Evolutionary conservation across 306 rosid genomes (phyloP), one percentile per base, ranked within the genome.

Genomic region (Vigna mungo): DNA sequence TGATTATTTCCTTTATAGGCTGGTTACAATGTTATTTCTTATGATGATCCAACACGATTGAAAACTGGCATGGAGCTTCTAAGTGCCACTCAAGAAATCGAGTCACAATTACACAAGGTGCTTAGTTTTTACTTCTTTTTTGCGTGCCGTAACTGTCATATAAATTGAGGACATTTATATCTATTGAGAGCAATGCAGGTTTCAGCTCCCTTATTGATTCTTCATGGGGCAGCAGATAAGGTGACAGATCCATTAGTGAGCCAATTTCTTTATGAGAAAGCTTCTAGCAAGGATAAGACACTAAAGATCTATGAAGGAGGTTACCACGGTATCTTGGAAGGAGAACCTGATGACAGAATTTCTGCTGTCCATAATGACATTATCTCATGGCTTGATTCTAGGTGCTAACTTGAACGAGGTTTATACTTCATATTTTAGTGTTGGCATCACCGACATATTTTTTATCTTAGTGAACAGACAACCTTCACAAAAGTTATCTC

Each of bases 181-280:
- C 20, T 15, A n/a, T 20, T 4, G 81, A 64, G 56, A 49, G 11
- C 51, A 13, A 32, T 78, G 70, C 91, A 89, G 96, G 90, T 90
- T 68, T 88, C 96, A 43, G 84, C 92, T 51, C 97, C 97, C 47
- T 64, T 93, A 36, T 79, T 94, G 72, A 81, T 94, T 84, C 96
- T 94, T 84, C 98, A 94, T 56, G 97, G 98, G 71, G 93, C 88
- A 39, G 92, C 72, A 18, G 96, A 94, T 68, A 87, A 83, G 87
- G 94, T 94, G 84, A 91, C 94, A 20, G 98, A 91, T 86, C 98
- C 97, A 18, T 41, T 61, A 17, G 93, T 89, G 74, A 94, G 98
- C 70, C 84, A 79, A 65, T 91, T 79, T 89, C 95, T 94, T 11
- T 94, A 90, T 56, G 93, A 91, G 86, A 89, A 74, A 52, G 94